A percentile compares a stretch with the other conserved stretches of the same genome.
These are phyloP conservation scores for Cercis canadensis DNA, from an alignment of 306 rosid species.

Conservation along the genomic window DNA sequence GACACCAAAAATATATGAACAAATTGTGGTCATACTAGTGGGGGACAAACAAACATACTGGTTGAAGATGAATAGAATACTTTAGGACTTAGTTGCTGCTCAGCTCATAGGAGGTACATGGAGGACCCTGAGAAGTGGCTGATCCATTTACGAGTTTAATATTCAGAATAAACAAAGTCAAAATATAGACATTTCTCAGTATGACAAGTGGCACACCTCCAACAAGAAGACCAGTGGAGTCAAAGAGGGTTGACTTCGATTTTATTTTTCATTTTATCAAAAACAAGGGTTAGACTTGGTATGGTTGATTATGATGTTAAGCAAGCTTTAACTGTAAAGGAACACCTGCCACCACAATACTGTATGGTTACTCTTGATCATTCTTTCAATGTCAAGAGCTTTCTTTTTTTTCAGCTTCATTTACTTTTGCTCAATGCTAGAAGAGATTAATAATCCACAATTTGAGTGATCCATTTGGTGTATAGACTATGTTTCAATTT, in stretches of 20 bases:
- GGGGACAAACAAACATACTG: not conserved
- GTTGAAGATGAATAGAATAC: conserved; percentile 16
- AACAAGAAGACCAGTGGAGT: conserved; percentile 6
- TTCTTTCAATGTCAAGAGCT: too few species aligned
- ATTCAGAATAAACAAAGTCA: not conserved
- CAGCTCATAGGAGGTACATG: conserved; percentile 7
- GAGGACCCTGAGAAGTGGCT: not conserved
- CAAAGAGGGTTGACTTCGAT: conserved; percentile 23
- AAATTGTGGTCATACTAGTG: conserved; percentile 11
- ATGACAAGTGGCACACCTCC: conserved; percentile 33
- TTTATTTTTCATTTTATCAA: not conserved
- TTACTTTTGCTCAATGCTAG: conserved; percentile 17
- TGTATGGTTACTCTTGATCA: too few species aligned
- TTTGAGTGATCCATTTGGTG: conserved; percentile 20
- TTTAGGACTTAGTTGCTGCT: not conserved
- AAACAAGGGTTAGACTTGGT: too few species aligned
- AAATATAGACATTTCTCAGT: not conserved
- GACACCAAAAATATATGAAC: conserved; percentile 12
- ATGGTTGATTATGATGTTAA: too few species aligned
- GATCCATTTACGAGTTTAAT: too few species aligned
- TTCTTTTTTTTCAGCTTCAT: conserved; percentile 6
- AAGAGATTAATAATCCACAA: conserved; percentile 5
- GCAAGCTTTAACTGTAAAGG: too few species aligned
- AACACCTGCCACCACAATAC: too few species aligned
- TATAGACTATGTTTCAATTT: conserved; percentile 5